phyloP scores from a whole-genome alignment of 23 red algal genomes.

The Porphyridium purpureum region DNA sequence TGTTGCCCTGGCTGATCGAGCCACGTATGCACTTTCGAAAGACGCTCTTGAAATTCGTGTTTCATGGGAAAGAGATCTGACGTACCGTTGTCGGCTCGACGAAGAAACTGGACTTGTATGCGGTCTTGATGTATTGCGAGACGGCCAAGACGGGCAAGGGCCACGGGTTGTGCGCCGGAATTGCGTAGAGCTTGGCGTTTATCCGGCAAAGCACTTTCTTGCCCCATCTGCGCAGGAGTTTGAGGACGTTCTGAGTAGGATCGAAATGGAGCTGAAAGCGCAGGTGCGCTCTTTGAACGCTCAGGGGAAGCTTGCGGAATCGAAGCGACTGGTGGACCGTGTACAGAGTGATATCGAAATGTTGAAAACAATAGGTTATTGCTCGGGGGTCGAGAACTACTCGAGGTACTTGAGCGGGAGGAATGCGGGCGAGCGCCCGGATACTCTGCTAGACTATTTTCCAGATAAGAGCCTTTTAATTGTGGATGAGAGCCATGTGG shows the following conservation, averaged over 20 bases:
- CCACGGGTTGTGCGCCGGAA: neutral
- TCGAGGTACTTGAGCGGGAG: constrained; percentile 34
- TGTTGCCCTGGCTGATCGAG: constrained; percentile 4
- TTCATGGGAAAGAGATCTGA: neutral
- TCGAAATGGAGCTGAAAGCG: constrained; percentile 21
- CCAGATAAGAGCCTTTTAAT: constrained; percentile 49
- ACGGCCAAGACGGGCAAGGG: neutral
- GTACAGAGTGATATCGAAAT: constrained; percentile 39
- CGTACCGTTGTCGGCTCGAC: neutral
- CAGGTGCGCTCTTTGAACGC: constrained; percentile 4
- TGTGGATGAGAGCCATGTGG: constrained; percentile 80
- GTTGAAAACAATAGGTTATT: constrained; percentile 56
- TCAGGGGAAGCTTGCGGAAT: constrained; percentile 31
- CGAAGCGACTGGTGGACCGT: constrained; percentile 42
- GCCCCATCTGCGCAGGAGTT: constrained; percentile 22
- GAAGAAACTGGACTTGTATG: neutral
- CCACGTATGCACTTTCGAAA: neutral
- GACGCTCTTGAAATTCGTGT: neutral
- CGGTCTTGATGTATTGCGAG: neutral
- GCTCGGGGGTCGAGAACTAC: constrained; percentile 74
- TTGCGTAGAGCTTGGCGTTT: constrained; percentile 20
- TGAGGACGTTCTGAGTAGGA: constrained; percentile 32
- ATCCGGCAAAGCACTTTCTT: constrained; percentile 74
- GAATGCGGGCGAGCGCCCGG: constrained; percentile 9
- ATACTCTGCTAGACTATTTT: constrained; percentile 66